Percentiles rank a stretch among this genome's conserved stretches.
These are phyloP conservation scores for Calonectria hawksworthii DNA, from an alignment of 2,329 filamentous ascomycete species.

Conservation along the genomic window DNA sequence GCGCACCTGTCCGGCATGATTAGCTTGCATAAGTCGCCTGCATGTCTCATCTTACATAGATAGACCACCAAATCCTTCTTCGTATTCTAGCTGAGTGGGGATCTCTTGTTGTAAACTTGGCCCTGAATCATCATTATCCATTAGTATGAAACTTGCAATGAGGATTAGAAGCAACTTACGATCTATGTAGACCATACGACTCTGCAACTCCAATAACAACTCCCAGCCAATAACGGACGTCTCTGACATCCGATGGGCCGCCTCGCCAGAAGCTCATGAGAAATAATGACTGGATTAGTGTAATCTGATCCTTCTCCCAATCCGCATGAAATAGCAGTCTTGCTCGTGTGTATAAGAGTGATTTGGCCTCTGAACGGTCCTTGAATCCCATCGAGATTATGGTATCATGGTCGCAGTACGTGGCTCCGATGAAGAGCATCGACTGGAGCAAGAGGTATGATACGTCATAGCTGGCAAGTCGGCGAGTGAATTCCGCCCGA, in stretches of 20 bases:
- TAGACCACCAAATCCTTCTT: conserved; percentile 67
- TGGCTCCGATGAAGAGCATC: conserved; percentile 68
- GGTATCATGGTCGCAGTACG: conserved; percentile 63
- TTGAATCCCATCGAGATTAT: conserved; percentile 61
- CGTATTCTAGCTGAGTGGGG: conserved; percentile 51
- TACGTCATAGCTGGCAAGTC: conserved; percentile 56
- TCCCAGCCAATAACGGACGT: conserved; percentile 64
- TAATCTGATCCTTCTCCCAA: conserved; percentile 64
- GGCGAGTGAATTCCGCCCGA: conserved; percentile 56
- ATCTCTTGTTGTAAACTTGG: conserved; percentile 46
- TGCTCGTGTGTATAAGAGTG: conserved; percentile 63
- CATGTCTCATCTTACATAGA: conserved; percentile 58
- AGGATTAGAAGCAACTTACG: conserved; percentile 37
- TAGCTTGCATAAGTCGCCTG: background rate
- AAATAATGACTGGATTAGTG: conserved; percentile 65
- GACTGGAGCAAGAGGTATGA: conserved; percentile 66
- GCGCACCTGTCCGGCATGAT: conserved; percentile 45
- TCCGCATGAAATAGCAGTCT: conserved; percentile 67
- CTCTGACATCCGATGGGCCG: conserved; percentile 61
- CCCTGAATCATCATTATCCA: conserved; percentile 22
- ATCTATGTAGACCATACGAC: conserved; percentile 61
- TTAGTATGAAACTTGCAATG: background rate
- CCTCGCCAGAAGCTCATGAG: conserved; percentile 70
- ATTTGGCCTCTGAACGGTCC: conserved; percentile 64
- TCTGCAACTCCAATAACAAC: conserved; percentile 66